These are phyloP conservation scores for Iris pallida DNA, from an alignment of 116 monocot genomes.

Conservation along the genomic window DNA sequence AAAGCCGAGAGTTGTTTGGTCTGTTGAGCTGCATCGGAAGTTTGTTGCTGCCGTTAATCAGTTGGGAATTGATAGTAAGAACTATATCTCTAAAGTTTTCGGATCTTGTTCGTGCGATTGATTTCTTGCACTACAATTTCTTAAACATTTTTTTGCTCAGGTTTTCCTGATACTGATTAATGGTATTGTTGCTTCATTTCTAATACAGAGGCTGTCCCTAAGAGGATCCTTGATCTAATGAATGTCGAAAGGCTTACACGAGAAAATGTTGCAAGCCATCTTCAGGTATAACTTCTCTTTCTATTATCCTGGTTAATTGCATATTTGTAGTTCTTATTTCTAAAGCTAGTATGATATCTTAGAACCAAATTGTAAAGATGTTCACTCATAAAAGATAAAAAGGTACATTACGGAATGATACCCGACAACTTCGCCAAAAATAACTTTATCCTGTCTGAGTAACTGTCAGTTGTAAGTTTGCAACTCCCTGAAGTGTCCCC, in stretches of 20 bases:
- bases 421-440: too few relatives aligned
- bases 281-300: slow-evolving; percentile 48
- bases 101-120: neutral
- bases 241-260: slow-evolving; percentile 86
- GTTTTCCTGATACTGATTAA: neutral
- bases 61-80: slow-evolving; percentile 84
- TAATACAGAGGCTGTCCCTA: slow-evolving; percentile 81
- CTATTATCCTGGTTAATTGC: neutral
- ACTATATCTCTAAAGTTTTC: neutral
- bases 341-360: neutral
- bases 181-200: slow-evolving; percentile 12
- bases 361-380: too few relatives aligned
- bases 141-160: neutral
- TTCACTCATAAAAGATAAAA: too few relatives aligned
- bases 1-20: slow-evolving; percentile 94
- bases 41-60: slow-evolving; percentile 88
- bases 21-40: slow-evolving; percentile 76
- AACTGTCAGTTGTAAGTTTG: too few relatives aligned
- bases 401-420: too few relatives aligned
- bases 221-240: slow-evolving; percentile 92
- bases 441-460: too few relatives aligned
- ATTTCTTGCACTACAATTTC: neutral
- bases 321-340: neutral
- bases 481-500: too few relatives aligned
- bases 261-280: slow-evolving; percentile 95